Evolutionary conservation across 768 basidiomycete species (phyloP).

Genomic region (Termitomyces sp.): DNA sequence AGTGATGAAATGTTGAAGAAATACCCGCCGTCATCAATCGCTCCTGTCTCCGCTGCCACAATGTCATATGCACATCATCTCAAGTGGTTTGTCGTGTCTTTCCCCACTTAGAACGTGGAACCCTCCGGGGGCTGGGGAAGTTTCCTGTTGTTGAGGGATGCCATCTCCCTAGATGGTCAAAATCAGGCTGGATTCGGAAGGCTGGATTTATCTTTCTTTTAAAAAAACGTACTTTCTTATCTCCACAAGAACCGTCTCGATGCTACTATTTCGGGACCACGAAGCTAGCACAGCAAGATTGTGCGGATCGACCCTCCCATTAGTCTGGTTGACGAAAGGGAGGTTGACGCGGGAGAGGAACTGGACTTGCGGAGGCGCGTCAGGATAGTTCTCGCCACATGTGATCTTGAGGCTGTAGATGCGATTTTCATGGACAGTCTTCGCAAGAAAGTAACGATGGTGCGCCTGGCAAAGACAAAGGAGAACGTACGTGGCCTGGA

Average conservation of each 20-base stretch:
- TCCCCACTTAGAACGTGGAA: constrained; percentile 45
- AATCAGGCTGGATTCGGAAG: background rate
- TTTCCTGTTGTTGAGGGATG: constrained; percentile 84
- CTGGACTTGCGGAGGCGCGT: constrained; percentile 71
- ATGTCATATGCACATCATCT: background rate
- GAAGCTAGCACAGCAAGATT: constrained; percentile 68
- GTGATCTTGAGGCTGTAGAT: constrained; percentile 94
- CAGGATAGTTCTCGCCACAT: constrained; percentile 76
- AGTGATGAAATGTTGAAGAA: background rate
- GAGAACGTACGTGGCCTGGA: constrained; percentile 80
- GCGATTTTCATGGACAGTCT: constrained; percentile 98
- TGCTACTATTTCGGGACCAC: constrained; percentile 74
- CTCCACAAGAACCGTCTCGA: constrained; percentile 90
- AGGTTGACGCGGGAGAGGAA: constrained; percentile 91
- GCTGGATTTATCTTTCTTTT: background rate
- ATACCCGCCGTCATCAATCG: background rate
- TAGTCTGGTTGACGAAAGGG: constrained; percentile 75
- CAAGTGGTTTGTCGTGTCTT: background rate
- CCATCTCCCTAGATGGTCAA: constrained; percentile 75
- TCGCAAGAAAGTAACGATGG: constrained; percentile 7
- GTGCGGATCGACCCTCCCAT: constrained; percentile 73
- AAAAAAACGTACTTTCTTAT: constrained; percentile 69
- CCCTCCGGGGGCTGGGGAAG: constrained; percentile 94
- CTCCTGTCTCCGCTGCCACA: background rate
- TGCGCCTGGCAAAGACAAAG: constrained; percentile 5